phyloP scores from a whole-genome alignment of 2,329 filamentous ascomycete genomes.

The Fusarium penzigii region DNA sequence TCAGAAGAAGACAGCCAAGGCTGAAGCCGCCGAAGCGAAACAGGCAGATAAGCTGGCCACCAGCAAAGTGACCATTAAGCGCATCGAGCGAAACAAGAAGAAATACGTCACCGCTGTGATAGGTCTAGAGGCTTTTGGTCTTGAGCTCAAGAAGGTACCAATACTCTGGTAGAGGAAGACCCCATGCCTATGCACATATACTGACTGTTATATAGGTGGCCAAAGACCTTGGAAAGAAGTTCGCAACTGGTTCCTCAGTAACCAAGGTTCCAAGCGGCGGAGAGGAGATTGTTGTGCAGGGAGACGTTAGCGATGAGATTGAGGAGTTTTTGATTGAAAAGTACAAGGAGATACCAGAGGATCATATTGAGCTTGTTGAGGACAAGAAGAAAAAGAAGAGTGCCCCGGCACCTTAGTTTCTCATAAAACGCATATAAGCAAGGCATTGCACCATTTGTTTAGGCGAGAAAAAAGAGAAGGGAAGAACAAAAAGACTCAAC shows the following conservation, averaged over 20 bases:
- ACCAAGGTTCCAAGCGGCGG: conserved; percentile 84
- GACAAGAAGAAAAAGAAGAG: conserved; percentile 84
- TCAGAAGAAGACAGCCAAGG: conserved; percentile 94
- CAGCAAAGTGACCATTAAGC: conserved; percentile 86
- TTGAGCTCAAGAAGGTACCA: conserved; percentile 83
- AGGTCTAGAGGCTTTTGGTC: conserved; percentile 84
- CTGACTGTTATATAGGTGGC: conserved; percentile 53
- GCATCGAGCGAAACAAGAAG: conserved; percentile 96
- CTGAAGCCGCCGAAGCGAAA: conserved; percentile 81
- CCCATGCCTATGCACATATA: background rate
- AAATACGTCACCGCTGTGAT: conserved; percentile 95
- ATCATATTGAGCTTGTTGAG: conserved; percentile 92
- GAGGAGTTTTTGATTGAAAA: conserved; percentile 87
- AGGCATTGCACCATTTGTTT: conserved; percentile 16
- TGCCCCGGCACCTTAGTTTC: conserved; percentile 19
- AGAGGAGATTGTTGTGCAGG: conserved; percentile 97
- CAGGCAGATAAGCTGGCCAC: conserved; percentile 80
- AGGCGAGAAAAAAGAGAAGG: no score
- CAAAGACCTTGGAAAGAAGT: conserved; percentile 98
- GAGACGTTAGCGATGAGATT: conserved; percentile 93
- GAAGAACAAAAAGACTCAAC: conserved; percentile 6
- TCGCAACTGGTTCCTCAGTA: conserved; percentile 89
- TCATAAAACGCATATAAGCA: conserved; percentile 7
- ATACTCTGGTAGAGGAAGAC: background rate
- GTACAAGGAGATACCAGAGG: conserved; percentile 87